Conservation (phyloP, 2,329 filamentous ascomycete genomes). For the Botrytis paeoniae region DNA sequence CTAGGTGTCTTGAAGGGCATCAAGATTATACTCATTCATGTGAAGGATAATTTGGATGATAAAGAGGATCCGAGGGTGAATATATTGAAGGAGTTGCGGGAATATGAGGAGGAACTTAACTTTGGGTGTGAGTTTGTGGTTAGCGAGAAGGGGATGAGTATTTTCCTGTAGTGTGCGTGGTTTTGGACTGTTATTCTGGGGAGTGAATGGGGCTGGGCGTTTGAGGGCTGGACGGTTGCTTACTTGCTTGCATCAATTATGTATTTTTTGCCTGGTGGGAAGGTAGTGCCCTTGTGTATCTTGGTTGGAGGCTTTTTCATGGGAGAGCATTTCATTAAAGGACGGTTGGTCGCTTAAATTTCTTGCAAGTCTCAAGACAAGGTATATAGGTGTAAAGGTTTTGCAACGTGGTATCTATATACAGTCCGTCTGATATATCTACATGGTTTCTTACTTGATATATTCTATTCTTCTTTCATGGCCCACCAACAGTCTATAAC, state of each 20-base stretch:
- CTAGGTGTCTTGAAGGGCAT: conserved; percentile 58
- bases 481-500: neutral
- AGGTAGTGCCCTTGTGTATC: neutral
- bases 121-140: conserved; percentile 80
- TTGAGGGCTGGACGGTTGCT: neutral
- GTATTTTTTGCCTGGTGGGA: neutral
- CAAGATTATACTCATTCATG: conserved; percentile 83
- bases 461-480: neutral
- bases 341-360: neutral
- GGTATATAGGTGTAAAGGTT: neutral
- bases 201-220: neutral
- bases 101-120: conserved; percentile 52
- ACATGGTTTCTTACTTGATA: neutral
- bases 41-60: conserved; percentile 82
- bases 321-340: neutral
- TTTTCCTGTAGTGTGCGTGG: neutral
- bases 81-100: conserved; percentile 67
- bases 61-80: conserved; percentile 60
- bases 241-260: neutral
- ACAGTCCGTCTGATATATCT: neutral
- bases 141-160: conserved; percentile 13
- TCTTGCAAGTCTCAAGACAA: neutral
- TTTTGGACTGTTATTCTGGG: neutral
- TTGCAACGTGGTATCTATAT: neutral
- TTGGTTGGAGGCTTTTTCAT: neutral